phyloP scores from a whole-genome alignment of 2,329 filamentous ascomycete genomes.

The Fusarium tupiense region DNA sequence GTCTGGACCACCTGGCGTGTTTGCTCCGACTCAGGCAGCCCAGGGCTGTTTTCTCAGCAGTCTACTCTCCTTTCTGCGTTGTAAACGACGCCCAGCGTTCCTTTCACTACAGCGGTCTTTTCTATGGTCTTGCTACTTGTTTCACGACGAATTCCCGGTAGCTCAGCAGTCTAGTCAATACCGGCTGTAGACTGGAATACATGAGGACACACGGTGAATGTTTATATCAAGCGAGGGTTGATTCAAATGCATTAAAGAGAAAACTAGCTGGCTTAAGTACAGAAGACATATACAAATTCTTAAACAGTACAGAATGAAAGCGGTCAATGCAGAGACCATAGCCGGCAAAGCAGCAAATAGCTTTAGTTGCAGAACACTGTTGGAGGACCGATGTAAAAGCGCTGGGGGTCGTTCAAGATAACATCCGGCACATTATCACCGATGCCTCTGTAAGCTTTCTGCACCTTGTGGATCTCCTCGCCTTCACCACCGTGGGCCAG shows the following conservation, averaged over 20 bases:
- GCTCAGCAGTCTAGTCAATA: rapidly evolving
- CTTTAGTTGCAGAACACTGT: neutral
- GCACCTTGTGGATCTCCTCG: neutral
- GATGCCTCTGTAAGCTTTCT: rapidly evolving
- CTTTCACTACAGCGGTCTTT: rapidly evolving
- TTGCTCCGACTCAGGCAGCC: neutral
- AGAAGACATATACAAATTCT: rapidly evolving
- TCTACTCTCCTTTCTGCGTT: neutral
- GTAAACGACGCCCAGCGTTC: rapidly evolving
- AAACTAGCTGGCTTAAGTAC: neutral
- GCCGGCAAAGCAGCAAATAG: rapidly evolving
- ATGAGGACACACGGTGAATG: neutral
- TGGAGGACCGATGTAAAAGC: neutral
- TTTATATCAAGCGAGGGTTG: no score
- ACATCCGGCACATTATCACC: neutral
- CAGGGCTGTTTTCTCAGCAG: neutral
- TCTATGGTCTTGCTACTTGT: rapidly evolving
- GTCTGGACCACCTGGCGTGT: neutral
- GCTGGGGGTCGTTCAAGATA: neutral
- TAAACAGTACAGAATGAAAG: neutral
- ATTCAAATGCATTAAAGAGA: neutral
- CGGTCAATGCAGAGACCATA: rapidly evolving
- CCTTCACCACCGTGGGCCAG: neutral
- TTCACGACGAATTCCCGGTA: rapidly evolving
- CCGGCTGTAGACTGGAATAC: rapidly evolving